phyloP scores from a whole-genome alignment of 306 rosid genomes.

The Delonix regia region DNA sequence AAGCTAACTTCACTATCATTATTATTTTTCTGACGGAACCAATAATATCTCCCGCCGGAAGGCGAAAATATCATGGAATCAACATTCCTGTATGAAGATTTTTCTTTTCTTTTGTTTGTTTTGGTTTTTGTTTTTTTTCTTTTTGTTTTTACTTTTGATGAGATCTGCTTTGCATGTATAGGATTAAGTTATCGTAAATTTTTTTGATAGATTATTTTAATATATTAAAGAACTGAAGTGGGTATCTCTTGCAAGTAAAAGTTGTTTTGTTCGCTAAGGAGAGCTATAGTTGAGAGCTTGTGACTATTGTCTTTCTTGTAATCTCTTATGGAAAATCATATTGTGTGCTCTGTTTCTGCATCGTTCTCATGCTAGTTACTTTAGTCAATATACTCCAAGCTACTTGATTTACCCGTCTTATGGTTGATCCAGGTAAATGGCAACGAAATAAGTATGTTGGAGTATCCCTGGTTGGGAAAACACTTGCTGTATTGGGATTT shows the following conservation, averaged over 20 bases:
- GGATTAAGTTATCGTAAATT: background rate
- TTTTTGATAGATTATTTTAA: background rate
- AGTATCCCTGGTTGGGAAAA: conserved; percentile 95
- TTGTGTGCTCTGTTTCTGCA: background rate
- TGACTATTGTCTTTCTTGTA: background rate
- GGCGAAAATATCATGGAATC: background rate
- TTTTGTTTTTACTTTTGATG: background rate
- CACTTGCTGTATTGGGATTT: conserved; percentile 92
- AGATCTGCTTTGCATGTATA: conserved; percentile 29
- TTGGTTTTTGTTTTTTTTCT: too few species aligned
- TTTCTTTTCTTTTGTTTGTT: too few species aligned
- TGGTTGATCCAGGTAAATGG: conserved; percentile 78
- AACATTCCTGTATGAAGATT: background rate
- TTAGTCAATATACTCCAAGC: background rate
- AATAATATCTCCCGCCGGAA: background rate
- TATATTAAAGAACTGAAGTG: background rate
- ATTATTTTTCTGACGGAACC: background rate
- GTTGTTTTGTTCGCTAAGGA: background rate
- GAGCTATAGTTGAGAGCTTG: background rate
- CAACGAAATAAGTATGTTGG: conserved; percentile 91
- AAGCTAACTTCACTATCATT: background rate
- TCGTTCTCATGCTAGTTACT: background rate
- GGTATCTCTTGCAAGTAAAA: background rate
- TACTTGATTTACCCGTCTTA: conserved; percentile 10
- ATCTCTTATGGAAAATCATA: background rate